A percentile compares a stretch with the other conserved stretches of the same genome.
Evolutionary conservation across 2,329 filamentous ascomycete genomes (phyloP).

Genomic region (Aphanoascus verrucosus): DNA sequence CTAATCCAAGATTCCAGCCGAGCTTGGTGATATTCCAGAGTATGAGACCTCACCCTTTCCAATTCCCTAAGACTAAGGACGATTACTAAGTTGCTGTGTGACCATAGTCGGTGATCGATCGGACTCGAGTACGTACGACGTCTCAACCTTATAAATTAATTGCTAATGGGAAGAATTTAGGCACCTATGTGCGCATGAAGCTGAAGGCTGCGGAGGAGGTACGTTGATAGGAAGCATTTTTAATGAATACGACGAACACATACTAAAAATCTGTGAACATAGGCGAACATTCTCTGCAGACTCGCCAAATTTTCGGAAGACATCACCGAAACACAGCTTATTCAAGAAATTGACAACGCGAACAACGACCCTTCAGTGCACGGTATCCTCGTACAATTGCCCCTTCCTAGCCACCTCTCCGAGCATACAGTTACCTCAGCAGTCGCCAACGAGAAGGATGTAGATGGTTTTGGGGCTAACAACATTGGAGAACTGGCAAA

Average conservation of each 20-base stretch:
- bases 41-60: conserved; percentile 29
- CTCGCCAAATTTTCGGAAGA: conserved; percentile 72
- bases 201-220: conserved; percentile 91
- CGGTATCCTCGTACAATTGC: conserved; percentile 88
- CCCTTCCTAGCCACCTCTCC: conserved; percentile 76
- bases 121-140: conserved; percentile 63
- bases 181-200: conserved; percentile 99
- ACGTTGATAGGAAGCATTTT: conserved; percentile 21
- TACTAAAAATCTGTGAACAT: conserved; percentile 14
- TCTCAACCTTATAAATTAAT: background rate
- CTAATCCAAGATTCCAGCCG: conserved; percentile 79
- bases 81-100: conserved; percentile 1
- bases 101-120: conserved; percentile 72
- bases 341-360: conserved; percentile 67
- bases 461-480: conserved; percentile 85
- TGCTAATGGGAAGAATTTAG: conserved; percentile 37
- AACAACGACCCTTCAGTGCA: conserved; percentile 83
- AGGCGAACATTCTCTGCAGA: conserved; percentile 85
- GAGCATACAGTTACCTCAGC: conserved; percentile 85
- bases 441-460: conserved; percentile 89
- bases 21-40: conserved; percentile 91
- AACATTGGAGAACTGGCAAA: conserved; percentile 98
- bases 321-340: conserved; percentile 72
- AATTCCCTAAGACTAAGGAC: background rate
- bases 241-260: background rate